Percentiles rank a stretch among this genome's conserved stretches.
phyloP scores from a whole-genome alignment of 2,329 filamentous ascomycete genomes.

The Thelonectria rubi region DNA sequence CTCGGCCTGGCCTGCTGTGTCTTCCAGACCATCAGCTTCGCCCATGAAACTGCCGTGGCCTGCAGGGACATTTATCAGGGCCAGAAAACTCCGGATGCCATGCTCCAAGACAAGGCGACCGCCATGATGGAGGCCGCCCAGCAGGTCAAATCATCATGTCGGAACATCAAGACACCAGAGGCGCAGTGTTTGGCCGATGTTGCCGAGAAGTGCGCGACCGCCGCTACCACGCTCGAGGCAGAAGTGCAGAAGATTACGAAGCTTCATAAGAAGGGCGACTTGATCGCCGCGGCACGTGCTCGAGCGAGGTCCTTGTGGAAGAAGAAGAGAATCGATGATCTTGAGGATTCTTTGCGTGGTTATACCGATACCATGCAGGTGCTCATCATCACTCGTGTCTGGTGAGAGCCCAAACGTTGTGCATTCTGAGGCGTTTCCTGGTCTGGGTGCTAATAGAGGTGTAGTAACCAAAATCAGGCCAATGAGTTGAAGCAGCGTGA shows the following conservation, averaged over 20 bases:
- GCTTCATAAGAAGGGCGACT: not conserved
- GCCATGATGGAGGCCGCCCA: not conserved
- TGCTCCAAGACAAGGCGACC: not conserved
- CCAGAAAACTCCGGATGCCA: not conserved
- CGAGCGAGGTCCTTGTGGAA: not conserved
- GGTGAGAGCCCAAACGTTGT: not conserved
- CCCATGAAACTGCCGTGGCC: not conserved
- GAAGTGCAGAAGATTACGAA: not conserved
- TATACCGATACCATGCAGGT: not conserved
- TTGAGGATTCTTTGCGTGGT: not conserved
- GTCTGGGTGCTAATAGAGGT: not conserved
- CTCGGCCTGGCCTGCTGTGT: not conserved
- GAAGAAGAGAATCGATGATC: not conserved
- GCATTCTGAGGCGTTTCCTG: not conserved
- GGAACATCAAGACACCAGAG: not conserved
- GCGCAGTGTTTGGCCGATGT: too few species aligned
- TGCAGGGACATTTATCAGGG: slow-evolving; percentile 2
- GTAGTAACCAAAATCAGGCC: not conserved
- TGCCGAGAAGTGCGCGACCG: not conserved
- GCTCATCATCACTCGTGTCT: not conserved
- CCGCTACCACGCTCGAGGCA: not conserved
- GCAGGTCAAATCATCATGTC: not conserved
- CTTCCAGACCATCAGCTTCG: slow-evolving; percentile 10
- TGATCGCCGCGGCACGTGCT: not conserved
- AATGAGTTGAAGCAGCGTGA: not conserved